A percentile compares a stretch with the other conserved stretches of the same genome.
Conservation (phyloP, 2,329 filamentous ascomycete species). For the Penicillium sclerotigenum region DNA sequence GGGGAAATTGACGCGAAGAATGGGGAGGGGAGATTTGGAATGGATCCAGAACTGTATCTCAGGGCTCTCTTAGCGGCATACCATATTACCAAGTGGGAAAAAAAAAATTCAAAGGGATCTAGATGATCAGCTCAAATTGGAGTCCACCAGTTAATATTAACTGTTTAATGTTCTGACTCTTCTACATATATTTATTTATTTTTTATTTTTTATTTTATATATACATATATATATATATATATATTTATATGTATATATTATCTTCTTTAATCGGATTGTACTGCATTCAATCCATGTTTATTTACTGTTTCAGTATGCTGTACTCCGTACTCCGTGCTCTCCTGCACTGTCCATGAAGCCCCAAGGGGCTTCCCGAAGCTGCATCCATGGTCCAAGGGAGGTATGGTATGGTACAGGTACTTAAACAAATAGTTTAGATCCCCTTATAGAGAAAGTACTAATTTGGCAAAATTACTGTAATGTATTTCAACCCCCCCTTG, state of each 20-base stretch:
- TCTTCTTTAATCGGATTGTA: not conserved
- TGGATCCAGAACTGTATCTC: conserved; percentile 7
- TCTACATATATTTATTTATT: no score
- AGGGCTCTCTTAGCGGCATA: conserved; percentile 7
- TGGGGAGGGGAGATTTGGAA: conserved; percentile 10
- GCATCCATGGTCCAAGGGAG: not conserved
- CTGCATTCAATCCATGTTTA: not conserved
- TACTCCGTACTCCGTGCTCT: no score
- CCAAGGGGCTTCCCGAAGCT: conserved; percentile 2
- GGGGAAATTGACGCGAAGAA: conserved; percentile 12
- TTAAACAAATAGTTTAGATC: not conserved
- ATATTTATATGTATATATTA: not conserved
- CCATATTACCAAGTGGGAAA: conserved; percentile 3
- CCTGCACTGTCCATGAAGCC: not conserved
- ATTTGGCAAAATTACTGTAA: not conserved
- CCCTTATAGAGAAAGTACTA: not conserved
- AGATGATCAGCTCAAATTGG: conserved; percentile 20
- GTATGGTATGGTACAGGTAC: conserved; percentile 2
- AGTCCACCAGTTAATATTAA: conserved; percentile 16
- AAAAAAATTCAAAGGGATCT: conserved; percentile 16
- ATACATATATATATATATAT: not conserved
- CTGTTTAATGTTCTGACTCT: not conserved
- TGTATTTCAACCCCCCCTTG: not conserved
- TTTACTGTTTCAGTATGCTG: not conserved
- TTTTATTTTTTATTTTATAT: no score